Evolutionary conservation across 257 asterid species (phyloP), one percentile per base, ranked within the genome.

Genomic region (Primulina tabacum): DNA sequence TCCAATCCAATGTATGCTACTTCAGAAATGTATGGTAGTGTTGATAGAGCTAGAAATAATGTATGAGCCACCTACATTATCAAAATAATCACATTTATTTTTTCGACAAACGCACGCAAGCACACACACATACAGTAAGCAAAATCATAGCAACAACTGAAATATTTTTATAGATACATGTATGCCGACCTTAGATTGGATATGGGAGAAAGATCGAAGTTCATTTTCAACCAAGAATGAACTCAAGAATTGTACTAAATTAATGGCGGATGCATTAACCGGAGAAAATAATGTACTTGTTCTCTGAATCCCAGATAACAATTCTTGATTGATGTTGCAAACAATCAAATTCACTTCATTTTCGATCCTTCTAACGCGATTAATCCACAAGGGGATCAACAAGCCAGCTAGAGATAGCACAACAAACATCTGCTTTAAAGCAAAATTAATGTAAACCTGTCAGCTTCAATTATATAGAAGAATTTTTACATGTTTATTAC

Each of bases 1-100:
- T 85, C 79, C 60, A 76, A 63, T 18, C 85, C 72, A 28, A 81
- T 76, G 76, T 78, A 87, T 8, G 91, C 85, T 68, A 85, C 65
- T 72, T 89, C 85, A 17, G 82, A 73, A 4, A 82, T 57, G 72
- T 77, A 33, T 14, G 86, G 89, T 35, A 83, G 72, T 33, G 85
- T 83, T 20, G 85, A 81, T 29, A 78, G 34, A n/a, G 87, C 87
- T 73, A 67, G 76, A 75, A 82, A 85, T 30, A 89, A 62, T 4
- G 70, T 24, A 28, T 81, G 66, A 18, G 77, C 86, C 69, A 80
- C 83, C 89, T 82, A 69, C 76, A 73, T 43, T 32, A 47, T 71
- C 30, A 17, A 43, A 59, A 60, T 12, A 69, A 28, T 35, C 52
- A 10, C 62, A 0, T 33, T 38, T 7, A 9, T 12, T 4, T 43